Evolutionary conservation across 257 asterid genomes (phyloP).

Genomic region (Gentiana straminea): DNA sequence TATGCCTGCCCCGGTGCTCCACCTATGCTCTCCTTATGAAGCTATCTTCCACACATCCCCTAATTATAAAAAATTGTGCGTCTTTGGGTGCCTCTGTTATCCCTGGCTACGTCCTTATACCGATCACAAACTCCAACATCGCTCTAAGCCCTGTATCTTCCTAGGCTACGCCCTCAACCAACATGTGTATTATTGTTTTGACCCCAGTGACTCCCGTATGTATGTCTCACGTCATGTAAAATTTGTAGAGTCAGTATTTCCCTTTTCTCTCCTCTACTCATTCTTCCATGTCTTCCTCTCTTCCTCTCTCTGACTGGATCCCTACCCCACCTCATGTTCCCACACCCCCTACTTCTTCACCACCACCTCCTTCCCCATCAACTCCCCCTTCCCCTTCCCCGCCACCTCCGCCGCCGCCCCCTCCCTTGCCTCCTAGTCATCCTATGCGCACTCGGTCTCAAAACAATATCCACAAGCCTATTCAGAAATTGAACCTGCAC

Average conservation of each 20-base stretch:
- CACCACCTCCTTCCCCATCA: not conserved
- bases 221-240: constrained; percentile 1
- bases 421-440: not conserved
- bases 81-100: constrained; percentile 9
- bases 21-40: not conserved
- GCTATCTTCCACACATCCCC: not conserved
- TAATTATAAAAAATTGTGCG: not conserved
- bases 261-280: not conserved
- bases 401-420: not conserved
- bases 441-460: not conserved
- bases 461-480: not conserved
- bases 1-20: not conserved
- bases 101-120: constrained; percentile 1
- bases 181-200: constrained; percentile 2
- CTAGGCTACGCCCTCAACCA: constrained; percentile 2
- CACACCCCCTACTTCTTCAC: not conserved
- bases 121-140: not conserved
- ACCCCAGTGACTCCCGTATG: not conserved
- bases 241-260: not conserved
- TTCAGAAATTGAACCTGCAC: not conserved
- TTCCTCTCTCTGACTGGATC: not conserved
- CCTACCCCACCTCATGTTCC: too few species aligned
- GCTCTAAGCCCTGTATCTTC: constrained; percentile 5
- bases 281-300: too few species aligned
- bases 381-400: not conserved